Conservation (phyloP, 805 yeast genomes). For the Kurtzmaniella fragi region DNA sequence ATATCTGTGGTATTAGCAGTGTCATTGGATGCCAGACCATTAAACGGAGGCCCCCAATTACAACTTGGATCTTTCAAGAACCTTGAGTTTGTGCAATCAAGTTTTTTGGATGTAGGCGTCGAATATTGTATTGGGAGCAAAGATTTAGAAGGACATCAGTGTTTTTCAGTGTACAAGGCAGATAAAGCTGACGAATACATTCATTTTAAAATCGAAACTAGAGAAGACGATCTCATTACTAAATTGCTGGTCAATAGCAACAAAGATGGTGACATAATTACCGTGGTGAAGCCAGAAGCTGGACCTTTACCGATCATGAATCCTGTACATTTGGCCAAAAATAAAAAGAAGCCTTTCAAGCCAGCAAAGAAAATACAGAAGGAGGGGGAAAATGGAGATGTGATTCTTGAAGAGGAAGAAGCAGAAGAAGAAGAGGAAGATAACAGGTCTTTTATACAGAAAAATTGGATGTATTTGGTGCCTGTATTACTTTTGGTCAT, state of each 20-base stretch:
- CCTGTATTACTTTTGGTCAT: constrained; percentile 41
- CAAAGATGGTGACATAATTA: constrained; percentile 3
- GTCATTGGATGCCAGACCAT: background rate
- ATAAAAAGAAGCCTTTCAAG: constrained; percentile 12
- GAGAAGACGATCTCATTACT: background rate
- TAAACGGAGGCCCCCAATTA: constrained; percentile 12
- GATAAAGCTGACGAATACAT: constrained; percentile 3
- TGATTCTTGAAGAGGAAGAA: constrained; percentile 16
- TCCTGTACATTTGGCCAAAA: constrained; percentile 12
- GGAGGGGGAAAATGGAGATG: constrained; percentile 16
- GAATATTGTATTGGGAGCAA: constrained; percentile 28
- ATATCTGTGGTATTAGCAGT: too few relatives aligned
- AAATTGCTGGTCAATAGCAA: background rate
- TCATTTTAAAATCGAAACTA: constrained; percentile 1
- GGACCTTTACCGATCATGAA: constrained; percentile 27
- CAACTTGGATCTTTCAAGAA: constrained; percentile 6
- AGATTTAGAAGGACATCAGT: constrained; percentile 22
- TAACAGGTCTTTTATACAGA: constrained; percentile 47
- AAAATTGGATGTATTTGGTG: constrained; percentile 59
- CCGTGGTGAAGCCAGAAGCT: constrained; percentile 1
- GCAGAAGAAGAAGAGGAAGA: constrained; percentile 20
- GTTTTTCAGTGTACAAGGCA: constrained; percentile 18
- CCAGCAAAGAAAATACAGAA: constrained; percentile 20
- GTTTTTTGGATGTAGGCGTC: constrained; percentile 4
- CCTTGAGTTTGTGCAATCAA: constrained; percentile 8